phyloP scores from a whole-genome alignment of 805 yeast genomes.

The Barnettozyma salicaria region DNA sequence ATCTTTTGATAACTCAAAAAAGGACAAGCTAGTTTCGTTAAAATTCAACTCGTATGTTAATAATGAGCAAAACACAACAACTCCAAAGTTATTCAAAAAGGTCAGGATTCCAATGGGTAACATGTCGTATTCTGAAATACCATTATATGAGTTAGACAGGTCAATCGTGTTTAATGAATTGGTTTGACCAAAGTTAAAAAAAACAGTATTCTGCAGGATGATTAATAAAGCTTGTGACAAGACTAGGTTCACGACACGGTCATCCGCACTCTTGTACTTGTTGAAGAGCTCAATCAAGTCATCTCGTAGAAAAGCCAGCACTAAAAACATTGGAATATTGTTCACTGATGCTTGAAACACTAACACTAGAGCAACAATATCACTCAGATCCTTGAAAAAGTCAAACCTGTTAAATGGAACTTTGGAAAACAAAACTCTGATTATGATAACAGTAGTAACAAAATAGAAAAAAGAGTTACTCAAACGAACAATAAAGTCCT shows the following conservation, averaged over 20 bases:
- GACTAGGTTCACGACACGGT: slow-evolving; percentile 3
- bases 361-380: slow-evolving; percentile 35
- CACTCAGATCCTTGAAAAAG: slow-evolving; percentile 33
- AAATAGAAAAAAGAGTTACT: slow-evolving; percentile 28
- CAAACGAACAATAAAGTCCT: neutral
- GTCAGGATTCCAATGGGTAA: slow-evolving; percentile 70
- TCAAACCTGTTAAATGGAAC: slow-evolving; percentile 11
- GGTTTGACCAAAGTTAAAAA: slow-evolving; percentile 85
- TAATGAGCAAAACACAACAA: slow-evolving; percentile 57
- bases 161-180: slow-evolving; percentile 90
- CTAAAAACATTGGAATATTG: slow-evolving; percentile 43
- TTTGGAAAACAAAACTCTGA: slow-evolving; percentile 26
- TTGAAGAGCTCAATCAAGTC: neutral
- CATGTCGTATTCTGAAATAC: slow-evolving; percentile 65
- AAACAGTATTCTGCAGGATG: slow-evolving; percentile 65
- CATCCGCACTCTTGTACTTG: slow-evolving; percentile 1
- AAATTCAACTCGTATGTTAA: slow-evolving; percentile 31
- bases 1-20: slow-evolving; percentile 1
- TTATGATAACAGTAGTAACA: slow-evolving; percentile 27
- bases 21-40: slow-evolving; percentile 9
- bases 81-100: slow-evolving; percentile 77
- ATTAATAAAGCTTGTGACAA: slow-evolving; percentile 26
- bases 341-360: slow-evolving; percentile 45
- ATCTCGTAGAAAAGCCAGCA: slow-evolving; percentile 28
- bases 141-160: slow-evolving; percentile 88